These are phyloP conservation scores for Plasmodium cynomolgi DNA, from an alignment of 169 alveolate species.

Conservation along the genomic window DNA sequence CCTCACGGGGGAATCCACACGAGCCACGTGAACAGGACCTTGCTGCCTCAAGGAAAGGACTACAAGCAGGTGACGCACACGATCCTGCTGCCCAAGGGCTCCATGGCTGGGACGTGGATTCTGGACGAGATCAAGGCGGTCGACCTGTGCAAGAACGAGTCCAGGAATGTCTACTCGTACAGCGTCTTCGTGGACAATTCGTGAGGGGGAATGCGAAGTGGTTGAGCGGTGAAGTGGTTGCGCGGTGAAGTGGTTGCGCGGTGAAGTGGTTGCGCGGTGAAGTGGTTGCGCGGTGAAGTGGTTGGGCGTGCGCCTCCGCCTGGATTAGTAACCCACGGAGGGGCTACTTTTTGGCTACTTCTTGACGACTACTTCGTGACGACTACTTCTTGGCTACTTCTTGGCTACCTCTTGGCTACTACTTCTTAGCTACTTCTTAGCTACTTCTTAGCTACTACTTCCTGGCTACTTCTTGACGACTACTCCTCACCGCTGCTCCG, in stretches of 20 bases:
- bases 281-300: background rate
- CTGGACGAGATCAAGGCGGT: slow-evolving; percentile 63
- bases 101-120: slow-evolving; percentile 85
- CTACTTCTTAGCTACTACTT: too few relatives aligned
- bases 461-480: background rate
- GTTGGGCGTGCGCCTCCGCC: too few relatives aligned
- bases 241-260: background rate
- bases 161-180: slow-evolving; percentile 40
- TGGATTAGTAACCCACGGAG: background rate
- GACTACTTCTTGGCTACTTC: background rate
- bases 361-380: background rate
- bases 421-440: too few relatives aligned
- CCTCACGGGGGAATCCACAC: slow-evolving; percentile 80
- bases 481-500: background rate
- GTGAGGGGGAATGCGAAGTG: background rate
- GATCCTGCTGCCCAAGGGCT: slow-evolving; percentile 81
- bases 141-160: slow-evolving; percentile 61
- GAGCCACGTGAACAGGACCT: slow-evolving; percentile 48
- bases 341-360: background rate
- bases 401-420: background rate
- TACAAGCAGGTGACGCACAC: slow-evolving; percentile 59
- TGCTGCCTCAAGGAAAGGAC: slow-evolving; percentile 68
- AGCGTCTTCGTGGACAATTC: slow-evolving; percentile 65
- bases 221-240: background rate
- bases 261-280: too few relatives aligned